Evolutionary conservation across 2,329 filamentous ascomycete species (phyloP).

Genomic region (Beauveria australis): DNA sequence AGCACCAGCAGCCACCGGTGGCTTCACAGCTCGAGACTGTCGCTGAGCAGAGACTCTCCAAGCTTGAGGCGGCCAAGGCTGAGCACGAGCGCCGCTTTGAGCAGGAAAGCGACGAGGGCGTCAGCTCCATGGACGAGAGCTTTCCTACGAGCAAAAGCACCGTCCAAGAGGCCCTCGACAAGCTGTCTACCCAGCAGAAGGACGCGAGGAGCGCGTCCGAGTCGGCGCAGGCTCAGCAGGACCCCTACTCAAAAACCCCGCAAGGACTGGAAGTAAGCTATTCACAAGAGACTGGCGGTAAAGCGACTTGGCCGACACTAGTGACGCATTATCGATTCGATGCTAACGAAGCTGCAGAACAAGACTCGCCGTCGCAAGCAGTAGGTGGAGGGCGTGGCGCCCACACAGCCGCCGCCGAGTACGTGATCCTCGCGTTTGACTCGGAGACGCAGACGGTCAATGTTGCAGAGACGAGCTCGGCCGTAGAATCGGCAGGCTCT

Average conservation of each 20-base stretch:
- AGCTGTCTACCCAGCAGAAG: background rate
- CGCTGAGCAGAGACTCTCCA: background rate
- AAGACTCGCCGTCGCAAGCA: slow-evolving; percentile 1
- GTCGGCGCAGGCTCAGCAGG: slow-evolving; percentile 18
- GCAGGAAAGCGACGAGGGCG: slow-evolving; percentile 22
- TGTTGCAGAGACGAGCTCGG: slow-evolving; percentile 52
- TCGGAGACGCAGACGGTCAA: slow-evolving; percentile 47
- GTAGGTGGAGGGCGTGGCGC: slow-evolving; percentile 1
- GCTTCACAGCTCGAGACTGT: slow-evolving; percentile 2
- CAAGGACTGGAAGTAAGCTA: slow-evolving; percentile 42
- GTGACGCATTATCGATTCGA: slow-evolving; percentile 23
- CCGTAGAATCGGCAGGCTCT: slow-evolving; percentile 37
- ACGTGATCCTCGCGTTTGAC: slow-evolving; percentile 62
- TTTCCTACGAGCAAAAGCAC: slow-evolving; percentile 23
- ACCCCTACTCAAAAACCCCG: slow-evolving; percentile 35
- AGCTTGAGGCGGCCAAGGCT: slow-evolving; percentile 9
- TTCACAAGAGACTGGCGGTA: slow-evolving; percentile 32
- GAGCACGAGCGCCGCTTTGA: slow-evolving; percentile 11
- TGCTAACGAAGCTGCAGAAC: slow-evolving; percentile 9
- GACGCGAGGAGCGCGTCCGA: slow-evolving; percentile 2
- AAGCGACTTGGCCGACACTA: slow-evolving; percentile 26
- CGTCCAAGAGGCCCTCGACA: slow-evolving; percentile 20
- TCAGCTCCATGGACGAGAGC: slow-evolving; percentile 34
- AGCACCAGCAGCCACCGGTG: background rate
- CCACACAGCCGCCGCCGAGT: slow-evolving; percentile 23